These are phyloP conservation scores for Panellus pusillus DNA, from an alignment of 768 basidiomycete species.

Conservation along the genomic window DNA sequence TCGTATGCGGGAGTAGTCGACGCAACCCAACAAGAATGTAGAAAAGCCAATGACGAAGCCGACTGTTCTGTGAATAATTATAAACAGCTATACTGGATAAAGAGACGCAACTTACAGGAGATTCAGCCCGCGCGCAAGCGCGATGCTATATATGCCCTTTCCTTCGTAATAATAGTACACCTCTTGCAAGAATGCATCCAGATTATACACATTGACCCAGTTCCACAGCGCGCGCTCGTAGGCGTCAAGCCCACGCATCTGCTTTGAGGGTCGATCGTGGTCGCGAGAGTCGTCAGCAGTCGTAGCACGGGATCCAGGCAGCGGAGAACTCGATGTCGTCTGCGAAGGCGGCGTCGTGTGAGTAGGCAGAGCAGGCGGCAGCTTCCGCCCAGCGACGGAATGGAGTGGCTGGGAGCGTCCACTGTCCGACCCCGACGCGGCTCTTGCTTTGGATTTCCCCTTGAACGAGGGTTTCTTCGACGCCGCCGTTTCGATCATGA, in stretches of 20 bases:
- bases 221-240: conserved; percentile 95
- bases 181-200: conserved; percentile 93
- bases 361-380: conserved; percentile 40
- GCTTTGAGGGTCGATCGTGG: conserved; percentile 39
- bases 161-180: conserved; percentile 96
- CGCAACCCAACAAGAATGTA: conserved; percentile 91
- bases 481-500: conserved; percentile 77
- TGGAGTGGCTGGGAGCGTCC: conserved; percentile 52
- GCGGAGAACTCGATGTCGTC: conserved; percentile 24
- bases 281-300: conserved; percentile 20
- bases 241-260: conserved; percentile 72
- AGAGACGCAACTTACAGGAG: conserved; percentile 71
- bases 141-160: conserved; percentile 95
- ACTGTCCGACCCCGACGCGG: conserved; percentile 11
- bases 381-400: conserved; percentile 45
- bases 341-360: conserved; percentile 27
- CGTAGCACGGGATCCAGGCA: not conserved
- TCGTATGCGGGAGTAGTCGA: conserved; percentile 85
- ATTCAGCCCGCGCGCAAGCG: conserved; percentile 87
- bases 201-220: conserved; percentile 98
- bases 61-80: conserved; percentile 66
- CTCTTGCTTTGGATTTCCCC: conserved; percentile 30
- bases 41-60: conserved; percentile 99
- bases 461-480: conserved; percentile 39
- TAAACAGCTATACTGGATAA: conserved; percentile 4